Base-by-base conservation (phyloP, 164 flowering plant species). In the Vitis riparia region DNA sequence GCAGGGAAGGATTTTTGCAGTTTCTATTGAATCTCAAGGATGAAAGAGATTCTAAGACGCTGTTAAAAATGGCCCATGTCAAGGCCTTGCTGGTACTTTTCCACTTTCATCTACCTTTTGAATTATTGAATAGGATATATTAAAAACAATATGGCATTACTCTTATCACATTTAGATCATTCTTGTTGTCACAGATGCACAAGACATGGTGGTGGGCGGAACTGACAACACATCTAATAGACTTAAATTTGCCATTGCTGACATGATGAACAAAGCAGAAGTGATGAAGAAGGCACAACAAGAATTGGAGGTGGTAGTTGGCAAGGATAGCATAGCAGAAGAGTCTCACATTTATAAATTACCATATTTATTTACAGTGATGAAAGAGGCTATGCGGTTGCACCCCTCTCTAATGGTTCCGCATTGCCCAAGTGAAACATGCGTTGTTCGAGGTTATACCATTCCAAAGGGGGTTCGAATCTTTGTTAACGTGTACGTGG, bases 131-230 rank as follows among this genome's bases (percentile, higher is more conserved):
- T 57, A 14, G 60, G 7, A 2, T 57, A 57, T 57, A 7, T 13
- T 57, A 15, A 17, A 8, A 13, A 4, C 6, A 32, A 32, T 32
- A 6, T 4, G 44, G 44, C 6, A 6, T 32, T 32, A 32, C 44
- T 32, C 44, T 32, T 32, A 32, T 32, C 44, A 32, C 7, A 32
- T 32, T 6, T 32, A 0, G 5, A 32, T 32, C 44, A 32, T 32
- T 0, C 4, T 32, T 32, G 44, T 32, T 32, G 44, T 32, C 7
- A 32, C 44, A 32, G 1, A 32, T 6, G 5, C 44, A 51, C 77
- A 83, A 84, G 85, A 81, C 55, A 78, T 83, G 81, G 80, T 83
- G 32, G 79, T 83, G 14, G 89, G 85, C 7, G 87, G 84, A n/a
- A 78, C 85, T 0, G 89, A 85, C 27, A 81, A 85, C 8, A 75